Percentiles rank a stretch among this genome's conserved stretches.
Conservation (phyloP, 495 filamentous ascomycete genomes). For the Neurospora sp. region DNA sequence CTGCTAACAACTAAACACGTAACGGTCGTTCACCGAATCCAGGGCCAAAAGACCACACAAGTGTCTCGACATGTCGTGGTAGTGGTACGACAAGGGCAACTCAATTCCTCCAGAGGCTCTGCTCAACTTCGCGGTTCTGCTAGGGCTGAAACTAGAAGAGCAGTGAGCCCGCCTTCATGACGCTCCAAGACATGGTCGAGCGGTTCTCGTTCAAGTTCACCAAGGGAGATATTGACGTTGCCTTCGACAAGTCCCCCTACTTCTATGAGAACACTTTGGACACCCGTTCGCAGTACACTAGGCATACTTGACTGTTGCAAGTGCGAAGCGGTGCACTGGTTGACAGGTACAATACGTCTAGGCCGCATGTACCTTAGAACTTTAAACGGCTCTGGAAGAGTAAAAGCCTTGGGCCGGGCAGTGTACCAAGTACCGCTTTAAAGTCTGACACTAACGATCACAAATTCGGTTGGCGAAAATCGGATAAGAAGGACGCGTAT, state of each 20-base stretch:
- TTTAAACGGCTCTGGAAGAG: not conserved
- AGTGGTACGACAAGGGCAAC: slow-evolving; percentile 45
- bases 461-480: no score
- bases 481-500: no score
- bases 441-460: not conserved
- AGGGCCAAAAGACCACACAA: slow-evolving; percentile 27
- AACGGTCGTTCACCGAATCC: not conserved
- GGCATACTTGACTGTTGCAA: not conserved
- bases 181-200: slow-evolving; percentile 54
- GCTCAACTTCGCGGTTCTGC: slow-evolving; percentile 70
- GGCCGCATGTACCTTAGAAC: not conserved
- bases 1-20: not conserved
- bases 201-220: slow-evolving; percentile 77
- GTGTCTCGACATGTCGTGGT: slow-evolving; percentile 52
- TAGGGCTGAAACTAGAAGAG: slow-evolving; percentile 65
- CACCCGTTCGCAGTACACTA: slow-evolving; percentile 5
- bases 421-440: not conserved
- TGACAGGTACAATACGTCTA: not conserved
- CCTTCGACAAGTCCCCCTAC: slow-evolving; percentile 67
- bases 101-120: slow-evolving; percentile 65
- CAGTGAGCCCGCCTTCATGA: slow-evolving; percentile 50
- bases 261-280: slow-evolving; percentile 60
- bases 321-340: not conserved
- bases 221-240: slow-evolving; percentile 72
- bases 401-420: not conserved